Base-by-base conservation (phyloP, 2,329 filamentous ascomycete species). In the Berkeleyomyces basicola region DNA sequence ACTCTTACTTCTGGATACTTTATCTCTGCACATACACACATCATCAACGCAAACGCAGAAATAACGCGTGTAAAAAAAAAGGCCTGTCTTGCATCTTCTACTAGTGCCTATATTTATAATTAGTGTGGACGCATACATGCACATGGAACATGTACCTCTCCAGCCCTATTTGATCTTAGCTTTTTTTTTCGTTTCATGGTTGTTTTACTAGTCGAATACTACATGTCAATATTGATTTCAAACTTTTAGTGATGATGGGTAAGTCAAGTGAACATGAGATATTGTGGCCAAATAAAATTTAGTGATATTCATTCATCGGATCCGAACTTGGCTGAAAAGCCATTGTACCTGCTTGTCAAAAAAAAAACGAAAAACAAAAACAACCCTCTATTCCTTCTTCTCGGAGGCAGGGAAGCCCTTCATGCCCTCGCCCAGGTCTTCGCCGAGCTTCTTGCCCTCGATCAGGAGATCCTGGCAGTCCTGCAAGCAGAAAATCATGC, bases 401-500 rank as follows among this genome's bases (percentile, higher is more conserved):
- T 51, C 43, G 46, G 59, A 62, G 7, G 44, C 6, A 23, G 47
- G 44, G 6, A 64, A 23, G 4, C 47, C 46, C n/a, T 62, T 60
- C 40, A 64, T 46, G 10, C 63, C 63, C 10, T n/a, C 36, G n/a
- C 55, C 51, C 36, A 64, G n/a, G 46, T 64, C 63, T 44, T 62
- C 63, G 14, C 57, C 61, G 7, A 63, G 37, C 42, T 61, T 65
- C 44, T 63, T 16, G 39, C 60, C 61, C 11, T 47, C 43, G 23
- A 65, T 36, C 6, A 63, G 33, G 40, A 43, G 57, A 9, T 58
- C 61, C 49, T 67, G 62, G 65, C 67, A 68, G 58, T 75, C 74
- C 67, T 76, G 73, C 55, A 78, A 67, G 9, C 76, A 72, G 70
- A 77, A 70, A 69, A 70, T 65, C 70, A 79, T 74, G 11, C 78